These are phyloP conservation scores for Piromyces sp. DNA, from an alignment of 192 early-diverging fungal species.

Conservation along the genomic window DNA sequence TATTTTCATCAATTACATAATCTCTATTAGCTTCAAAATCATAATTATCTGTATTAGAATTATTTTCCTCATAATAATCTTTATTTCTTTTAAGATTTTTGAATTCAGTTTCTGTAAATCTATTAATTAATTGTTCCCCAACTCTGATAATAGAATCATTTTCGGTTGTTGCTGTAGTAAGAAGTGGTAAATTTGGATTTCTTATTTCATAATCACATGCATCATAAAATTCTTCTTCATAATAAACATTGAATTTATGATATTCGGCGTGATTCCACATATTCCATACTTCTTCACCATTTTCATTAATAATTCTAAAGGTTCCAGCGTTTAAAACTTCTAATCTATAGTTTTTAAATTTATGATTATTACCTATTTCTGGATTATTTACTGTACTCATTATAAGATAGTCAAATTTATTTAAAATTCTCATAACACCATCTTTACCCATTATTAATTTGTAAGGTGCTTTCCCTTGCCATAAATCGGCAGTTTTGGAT, in stretches of 20 bases:
- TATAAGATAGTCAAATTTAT: neutral
- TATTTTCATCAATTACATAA: neutral
- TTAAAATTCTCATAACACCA: too few relatives aligned
- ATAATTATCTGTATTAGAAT: too few relatives aligned
- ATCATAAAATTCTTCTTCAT: neutral
- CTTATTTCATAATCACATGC: neutral
- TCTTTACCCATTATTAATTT: neutral
- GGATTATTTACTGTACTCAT: neutral
- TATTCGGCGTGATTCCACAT: neutral
- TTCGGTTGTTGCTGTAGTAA: too few relatives aligned
- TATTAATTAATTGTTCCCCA: neutral
- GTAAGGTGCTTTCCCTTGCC: neutral
- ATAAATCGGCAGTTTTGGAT: too few relatives aligned
- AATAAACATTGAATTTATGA: neutral
- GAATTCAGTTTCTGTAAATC: neutral
- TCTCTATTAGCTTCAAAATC: too few relatives aligned
- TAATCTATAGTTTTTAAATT: neutral
- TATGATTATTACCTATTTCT: neutral
- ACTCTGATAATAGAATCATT: neutral
- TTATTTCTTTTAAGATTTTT: neutral
- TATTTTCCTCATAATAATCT: too few relatives aligned
- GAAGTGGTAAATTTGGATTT: neutral
- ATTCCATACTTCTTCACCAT: neutral
- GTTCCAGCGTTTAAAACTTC: neutral
- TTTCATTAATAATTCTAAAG: neutral